These are phyloP conservation scores for Fusarium sororula DNA, from an alignment of 2,329 filamentous ascomycete species.

Conservation along the genomic window DNA sequence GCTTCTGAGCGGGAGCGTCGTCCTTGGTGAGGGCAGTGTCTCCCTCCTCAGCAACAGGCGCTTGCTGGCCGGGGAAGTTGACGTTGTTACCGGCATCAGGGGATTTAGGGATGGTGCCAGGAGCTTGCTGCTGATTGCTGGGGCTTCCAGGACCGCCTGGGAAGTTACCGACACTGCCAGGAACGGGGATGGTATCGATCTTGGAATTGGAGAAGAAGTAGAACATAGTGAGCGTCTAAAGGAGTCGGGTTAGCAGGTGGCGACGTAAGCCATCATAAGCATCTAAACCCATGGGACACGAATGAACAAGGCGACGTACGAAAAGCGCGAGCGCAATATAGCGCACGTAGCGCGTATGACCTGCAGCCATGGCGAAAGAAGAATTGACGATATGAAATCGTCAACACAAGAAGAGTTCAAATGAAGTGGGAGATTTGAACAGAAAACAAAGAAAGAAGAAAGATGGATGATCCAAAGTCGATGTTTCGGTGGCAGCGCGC, in stretches of 20 bases:
- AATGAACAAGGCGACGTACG: slow-evolving; percentile 62
- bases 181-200: slow-evolving; percentile 53
- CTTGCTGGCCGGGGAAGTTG: slow-evolving; percentile 37
- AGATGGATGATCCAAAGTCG: slow-evolving; percentile 33
- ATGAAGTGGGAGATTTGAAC: slow-evolving; percentile 8
- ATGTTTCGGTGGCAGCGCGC: slow-evolving; percentile 14
- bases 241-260: slow-evolving; percentile 21
- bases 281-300: neutral
- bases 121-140: slow-evolving; percentile 29
- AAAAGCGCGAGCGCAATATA: slow-evolving; percentile 85
- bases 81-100: slow-evolving; percentile 34
- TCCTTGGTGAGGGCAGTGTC: slow-evolving; percentile 35
- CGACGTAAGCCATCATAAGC: slow-evolving; percentile 6
- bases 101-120: slow-evolving; percentile 31
- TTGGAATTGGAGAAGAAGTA: slow-evolving; percentile 79
- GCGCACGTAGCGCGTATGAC: slow-evolving; percentile 78
- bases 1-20: slow-evolving; percentile 30
- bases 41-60: slow-evolving; percentile 18
- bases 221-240: slow-evolving; percentile 60
- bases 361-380: slow-evolving; percentile 66
- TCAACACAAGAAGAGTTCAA: slow-evolving; percentile 12
- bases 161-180: slow-evolving; percentile 29
- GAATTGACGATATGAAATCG: slow-evolving; percentile 27
- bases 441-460: slow-evolving; percentile 28
- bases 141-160: slow-evolving; percentile 39